Evolutionary conservation across 1,284 basidiomycete species (phyloP).

Genomic region (Sanguinoderma infundibulare): DNA sequence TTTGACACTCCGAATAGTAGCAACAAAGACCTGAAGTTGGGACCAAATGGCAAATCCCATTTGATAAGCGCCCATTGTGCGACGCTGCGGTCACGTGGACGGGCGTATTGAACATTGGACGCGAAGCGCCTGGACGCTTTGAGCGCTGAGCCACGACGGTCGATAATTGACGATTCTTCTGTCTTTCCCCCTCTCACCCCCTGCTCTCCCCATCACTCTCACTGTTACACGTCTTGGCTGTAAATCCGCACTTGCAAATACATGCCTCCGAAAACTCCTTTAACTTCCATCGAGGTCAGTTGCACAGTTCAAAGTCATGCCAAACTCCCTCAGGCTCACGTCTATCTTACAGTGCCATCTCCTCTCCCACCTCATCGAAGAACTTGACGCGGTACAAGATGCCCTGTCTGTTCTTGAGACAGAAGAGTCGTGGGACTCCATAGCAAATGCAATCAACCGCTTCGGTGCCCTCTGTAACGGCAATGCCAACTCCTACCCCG

Average conservation of each 20-base stretch:
- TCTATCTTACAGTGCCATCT: slow-evolving; percentile 13
- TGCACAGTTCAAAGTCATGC: not conserved
- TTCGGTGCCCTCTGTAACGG: slow-evolving; percentile 63
- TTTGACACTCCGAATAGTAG: too few species aligned
- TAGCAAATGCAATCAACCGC: slow-evolving; percentile 56
- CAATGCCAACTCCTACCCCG: slow-evolving; percentile 58
- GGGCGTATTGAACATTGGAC: slow-evolving; percentile 10
- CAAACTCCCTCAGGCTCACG: not conserved
- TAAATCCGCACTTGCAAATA: slow-evolving; percentile 1
- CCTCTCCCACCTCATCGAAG: slow-evolving; percentile 19
- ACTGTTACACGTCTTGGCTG: not conserved
- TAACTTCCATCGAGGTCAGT: slow-evolving; percentile 24
- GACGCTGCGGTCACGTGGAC: slow-evolving; percentile 23
- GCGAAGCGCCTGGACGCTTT: not conserved
- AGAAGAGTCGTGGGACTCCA: slow-evolving; percentile 86
- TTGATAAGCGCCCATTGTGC: not conserved
- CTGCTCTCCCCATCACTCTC: not conserved
- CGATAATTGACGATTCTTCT: not conserved
- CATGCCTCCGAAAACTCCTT: slow-evolving; percentile 25
- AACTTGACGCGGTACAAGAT: slow-evolving; percentile 27
- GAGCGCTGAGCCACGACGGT: slow-evolving; percentile 8
- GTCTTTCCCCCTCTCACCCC: not conserved
- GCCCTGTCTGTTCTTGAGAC: slow-evolving; percentile 64
- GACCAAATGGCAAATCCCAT: too few species aligned
- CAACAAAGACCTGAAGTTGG: too few species aligned